phyloP scores from a whole-genome alignment of 2,329 filamentous ascomycete genomes.

The Fusarium burgessii region DNA sequence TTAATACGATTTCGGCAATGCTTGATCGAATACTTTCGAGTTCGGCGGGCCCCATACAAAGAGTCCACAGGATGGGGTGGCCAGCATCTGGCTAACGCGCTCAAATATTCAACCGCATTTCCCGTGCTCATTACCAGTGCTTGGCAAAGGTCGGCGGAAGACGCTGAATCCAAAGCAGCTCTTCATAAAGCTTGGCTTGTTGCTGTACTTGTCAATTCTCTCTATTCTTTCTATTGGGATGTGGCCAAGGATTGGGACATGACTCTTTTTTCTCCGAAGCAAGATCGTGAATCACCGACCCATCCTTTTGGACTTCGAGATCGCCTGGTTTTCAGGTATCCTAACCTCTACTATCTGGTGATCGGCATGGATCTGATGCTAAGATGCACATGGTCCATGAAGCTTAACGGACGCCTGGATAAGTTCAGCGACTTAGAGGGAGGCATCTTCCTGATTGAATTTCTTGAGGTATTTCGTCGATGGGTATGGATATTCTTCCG shows the following conservation, averaged over 20 bases:
- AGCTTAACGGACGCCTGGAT: conserved; percentile 84
- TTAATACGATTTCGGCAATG: conserved; percentile 92
- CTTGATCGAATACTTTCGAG: conserved; percentile 85
- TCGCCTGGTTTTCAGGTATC: conserved; percentile 77
- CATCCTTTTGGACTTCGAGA: conserved; percentile 83
- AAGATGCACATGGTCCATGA: conserved; percentile 91
- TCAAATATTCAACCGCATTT: conserved; percentile 95
- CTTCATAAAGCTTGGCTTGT: conserved; percentile 74
- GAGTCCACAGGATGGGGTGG: conserved; percentile 78
- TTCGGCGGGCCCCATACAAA: conserved; percentile 68
- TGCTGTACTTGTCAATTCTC: conserved; percentile 83
- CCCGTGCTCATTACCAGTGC: conserved; percentile 88
- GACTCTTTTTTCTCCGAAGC: conserved; percentile 75
- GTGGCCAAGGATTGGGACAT: conserved; percentile 97
- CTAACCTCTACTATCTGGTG: conserved; percentile 83
- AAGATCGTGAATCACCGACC: conserved; percentile 69
- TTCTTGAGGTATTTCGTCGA: conserved; percentile 85
- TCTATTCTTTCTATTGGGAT: conserved; percentile 99
- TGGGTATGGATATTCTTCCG: conserved; percentile 99
- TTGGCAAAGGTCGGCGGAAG: conserved; percentile 72
- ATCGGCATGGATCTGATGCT: conserved; percentile 83
- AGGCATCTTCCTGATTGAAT: conserved; percentile 88
- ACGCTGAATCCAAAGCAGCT: conserved; percentile 54
- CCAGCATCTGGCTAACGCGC: conserved; percentile 90
- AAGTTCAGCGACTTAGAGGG: conserved; percentile 88